Evolutionary conservation across 768 basidiomycete species (phyloP).

Genomic region (Obba rivulosa): DNA sequence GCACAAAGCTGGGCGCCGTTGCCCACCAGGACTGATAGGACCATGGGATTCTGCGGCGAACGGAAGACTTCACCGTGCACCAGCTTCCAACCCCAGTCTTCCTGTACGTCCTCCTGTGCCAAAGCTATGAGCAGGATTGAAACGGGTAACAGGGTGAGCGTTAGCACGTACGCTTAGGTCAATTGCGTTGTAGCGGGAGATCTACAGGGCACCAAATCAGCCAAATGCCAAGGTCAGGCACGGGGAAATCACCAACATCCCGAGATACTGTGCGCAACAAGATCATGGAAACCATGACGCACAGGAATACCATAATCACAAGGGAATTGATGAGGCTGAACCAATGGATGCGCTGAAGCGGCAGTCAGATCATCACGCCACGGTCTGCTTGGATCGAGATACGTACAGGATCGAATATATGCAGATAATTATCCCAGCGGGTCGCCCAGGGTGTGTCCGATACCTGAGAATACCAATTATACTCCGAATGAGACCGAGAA

Average conservation of each 20-base stretch:
- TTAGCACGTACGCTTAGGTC: conserved; percentile 69
- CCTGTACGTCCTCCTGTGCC: conserved; percentile 97
- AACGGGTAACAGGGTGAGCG: no score
- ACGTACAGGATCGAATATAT: conserved; percentile 73
- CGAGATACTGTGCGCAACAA: conserved; percentile 80
- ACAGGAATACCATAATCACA: conserved; percentile 87
- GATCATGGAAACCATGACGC: conserved; percentile 90
- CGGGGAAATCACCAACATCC: conserved; percentile 52
- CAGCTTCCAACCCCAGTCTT: conserved; percentile 98
- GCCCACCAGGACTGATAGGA: conserved; percentile 82
- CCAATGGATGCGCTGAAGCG: conserved; percentile 74
- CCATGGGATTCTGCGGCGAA: conserved; percentile 67
- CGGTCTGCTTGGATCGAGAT: neutral
- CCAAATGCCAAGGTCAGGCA: neutral
- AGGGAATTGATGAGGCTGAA: conserved; percentile 92
- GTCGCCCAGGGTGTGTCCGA: conserved; percentile 91
- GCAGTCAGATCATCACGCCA: neutral
- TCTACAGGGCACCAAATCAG: conserved; percentile 35
- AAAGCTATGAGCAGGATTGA: no score
- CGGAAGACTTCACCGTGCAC: conserved; percentile 97
- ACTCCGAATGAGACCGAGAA: neutral
- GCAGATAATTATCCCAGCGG: conserved; percentile 94
- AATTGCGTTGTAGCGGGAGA: conserved; percentile 91
- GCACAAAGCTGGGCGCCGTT: conserved; percentile 82
- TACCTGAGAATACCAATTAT: conserved; percentile 39